Conservation (phyloP, 257 asterid genomes). For the Jasminum sambac region DNA sequence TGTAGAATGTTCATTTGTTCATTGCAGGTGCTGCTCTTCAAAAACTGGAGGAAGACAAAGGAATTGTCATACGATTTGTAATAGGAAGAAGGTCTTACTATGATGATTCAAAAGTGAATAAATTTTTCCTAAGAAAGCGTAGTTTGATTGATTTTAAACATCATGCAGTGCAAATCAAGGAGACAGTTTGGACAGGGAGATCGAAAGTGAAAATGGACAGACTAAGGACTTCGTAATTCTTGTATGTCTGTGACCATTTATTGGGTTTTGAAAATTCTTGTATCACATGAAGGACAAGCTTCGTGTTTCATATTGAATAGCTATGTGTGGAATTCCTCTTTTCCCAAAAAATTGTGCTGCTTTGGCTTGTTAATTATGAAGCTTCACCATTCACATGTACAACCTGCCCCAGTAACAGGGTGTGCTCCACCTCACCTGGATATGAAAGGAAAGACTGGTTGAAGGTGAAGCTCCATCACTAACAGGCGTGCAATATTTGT, state of each 20-base stretch:
- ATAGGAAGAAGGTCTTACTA: conserved; percentile 73
- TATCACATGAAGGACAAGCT: neutral
- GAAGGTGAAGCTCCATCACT: conserved; percentile 13
- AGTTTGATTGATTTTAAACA: conserved; percentile 40
- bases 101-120: conserved; percentile 29
- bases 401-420: conserved; percentile 2
- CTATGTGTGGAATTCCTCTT: conserved; percentile 11
- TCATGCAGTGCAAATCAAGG: conserved; percentile 70
- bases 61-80: conserved; percentile 77
- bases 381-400: neutral
- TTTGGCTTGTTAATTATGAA: conserved; percentile 13
- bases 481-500: conserved; percentile 4
- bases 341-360: conserved; percentile 3
- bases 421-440: conserved; percentile 12
- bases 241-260: conserved; percentile 48
- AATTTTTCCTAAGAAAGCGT: conserved; percentile 25
- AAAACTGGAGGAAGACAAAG: conserved; percentile 71
- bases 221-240: conserved; percentile 73
- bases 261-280: conserved; percentile 15
- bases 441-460: conserved; percentile 15
- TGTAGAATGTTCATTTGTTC: neutral
- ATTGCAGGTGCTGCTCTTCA: conserved; percentile 59
- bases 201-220: conserved; percentile 63
- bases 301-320: neutral
- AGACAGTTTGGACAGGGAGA: conserved; percentile 67